Percentiles rank a stretch among this genome's conserved stretches.
These are phyloP conservation scores for Nakazawaea populi DNA, from an alignment of 805 yeast species.

Conservation along the genomic window DNA sequence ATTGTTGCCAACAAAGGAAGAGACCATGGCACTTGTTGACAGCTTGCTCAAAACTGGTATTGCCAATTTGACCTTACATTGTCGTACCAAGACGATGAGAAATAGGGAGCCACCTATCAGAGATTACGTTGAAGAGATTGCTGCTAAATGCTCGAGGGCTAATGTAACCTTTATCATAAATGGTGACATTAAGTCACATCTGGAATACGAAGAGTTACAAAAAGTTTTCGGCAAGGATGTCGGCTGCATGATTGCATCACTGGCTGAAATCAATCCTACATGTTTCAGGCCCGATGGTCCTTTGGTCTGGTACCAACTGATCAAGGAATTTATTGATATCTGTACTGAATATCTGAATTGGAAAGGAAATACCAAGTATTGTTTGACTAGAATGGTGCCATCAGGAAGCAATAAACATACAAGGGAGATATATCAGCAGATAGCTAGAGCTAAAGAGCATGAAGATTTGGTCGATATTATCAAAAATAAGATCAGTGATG, in stretches of 20 bases:
- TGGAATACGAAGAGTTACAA: constrained; percentile 50
- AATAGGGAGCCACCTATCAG: constrained; percentile 78
- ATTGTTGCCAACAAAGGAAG: constrained; percentile 56
- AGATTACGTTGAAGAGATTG: constrained; percentile 58
- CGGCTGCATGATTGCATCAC: constrained; percentile 94
- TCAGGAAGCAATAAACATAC: constrained; percentile 17
- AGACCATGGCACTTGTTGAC: constrained; percentile 54
- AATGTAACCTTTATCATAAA: constrained; percentile 75
- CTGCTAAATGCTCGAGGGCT: constrained; percentile 50
- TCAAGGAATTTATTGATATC: constrained; percentile 48
- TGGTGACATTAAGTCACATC: constrained; percentile 59
- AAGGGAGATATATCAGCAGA: constrained; percentile 44
- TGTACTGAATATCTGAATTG: constrained; percentile 57
- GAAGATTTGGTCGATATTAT: constrained; percentile 39
- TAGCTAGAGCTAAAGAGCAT: constrained; percentile 50
- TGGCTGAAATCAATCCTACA: constrained; percentile 83
- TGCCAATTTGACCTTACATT: constrained; percentile 80
- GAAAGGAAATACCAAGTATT: constrained; percentile 73
- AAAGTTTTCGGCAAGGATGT: constrained; percentile 46
- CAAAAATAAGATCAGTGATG: constrained; percentile 27
- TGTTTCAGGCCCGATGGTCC: constrained; percentile 48
- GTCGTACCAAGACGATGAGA: constrained; percentile 86
- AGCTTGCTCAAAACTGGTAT: constrained; percentile 74
- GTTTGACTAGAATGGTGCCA: constrained; percentile 73
- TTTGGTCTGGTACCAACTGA: constrained; percentile 47